Conservation (phyloP, 2,329 filamentous ascomycete species). For the Pseudopithomyces chartarum region DNA sequence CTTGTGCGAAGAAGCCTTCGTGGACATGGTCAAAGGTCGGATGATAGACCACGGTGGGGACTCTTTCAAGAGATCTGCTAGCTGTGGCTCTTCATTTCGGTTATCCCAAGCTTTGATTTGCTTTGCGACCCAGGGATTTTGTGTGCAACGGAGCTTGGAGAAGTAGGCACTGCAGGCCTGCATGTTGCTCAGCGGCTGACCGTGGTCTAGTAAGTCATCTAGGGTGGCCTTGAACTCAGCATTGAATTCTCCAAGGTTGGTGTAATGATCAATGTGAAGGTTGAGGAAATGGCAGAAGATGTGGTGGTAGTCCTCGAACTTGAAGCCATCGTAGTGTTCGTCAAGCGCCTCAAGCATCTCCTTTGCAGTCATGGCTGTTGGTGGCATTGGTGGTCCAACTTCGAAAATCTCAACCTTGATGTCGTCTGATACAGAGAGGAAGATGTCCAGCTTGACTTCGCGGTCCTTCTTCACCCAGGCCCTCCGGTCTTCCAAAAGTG, state of each 20-base stretch:
- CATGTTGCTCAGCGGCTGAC: conserved; percentile 37
- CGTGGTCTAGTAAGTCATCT: conserved; percentile 41
- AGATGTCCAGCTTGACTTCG: conserved; percentile 44
- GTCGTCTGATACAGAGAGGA: conserved; percentile 42
- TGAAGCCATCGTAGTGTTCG: conserved; percentile 31
- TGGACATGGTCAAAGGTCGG: conserved; percentile 28
- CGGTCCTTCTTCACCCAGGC: conserved; percentile 43
- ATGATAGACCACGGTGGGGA: conserved; percentile 39
- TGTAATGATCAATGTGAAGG: conserved; percentile 41
- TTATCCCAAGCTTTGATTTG: conserved; percentile 39
- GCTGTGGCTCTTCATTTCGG: conserved; percentile 22
- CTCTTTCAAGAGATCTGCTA: conserved; percentile 36
- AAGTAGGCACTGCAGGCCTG: conserved; percentile 46
- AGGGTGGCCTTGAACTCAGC: conserved; percentile 37
- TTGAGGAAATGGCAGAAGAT: conserved; percentile 45
- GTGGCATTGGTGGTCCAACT: conserved; percentile 40
- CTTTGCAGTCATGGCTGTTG: conserved; percentile 34
- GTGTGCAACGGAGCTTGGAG: conserved; percentile 43
- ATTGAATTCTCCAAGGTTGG: conserved; percentile 41
- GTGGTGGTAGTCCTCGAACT: conserved; percentile 44
- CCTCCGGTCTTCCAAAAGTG: conserved; percentile 39
- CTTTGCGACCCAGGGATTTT: conserved; percentile 43
- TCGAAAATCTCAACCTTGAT: conserved; percentile 45
- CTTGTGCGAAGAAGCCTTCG: conserved; percentile 15
- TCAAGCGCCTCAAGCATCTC: conserved; percentile 41